Evolutionary conservation across 345 rosid species (phyloP).

Genomic region (Mercurialis annua): DNA sequence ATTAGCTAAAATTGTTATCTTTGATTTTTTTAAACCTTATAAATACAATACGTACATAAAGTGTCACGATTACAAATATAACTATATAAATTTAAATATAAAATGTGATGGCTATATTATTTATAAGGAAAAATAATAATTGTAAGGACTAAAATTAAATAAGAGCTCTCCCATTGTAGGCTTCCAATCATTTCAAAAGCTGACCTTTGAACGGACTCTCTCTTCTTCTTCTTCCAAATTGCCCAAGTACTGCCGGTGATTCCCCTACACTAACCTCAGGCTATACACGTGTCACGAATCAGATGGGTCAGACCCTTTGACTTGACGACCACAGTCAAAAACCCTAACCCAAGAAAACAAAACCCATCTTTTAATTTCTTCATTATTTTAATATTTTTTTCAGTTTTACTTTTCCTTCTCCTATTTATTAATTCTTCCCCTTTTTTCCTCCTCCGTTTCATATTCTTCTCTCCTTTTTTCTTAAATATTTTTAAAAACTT

Average conservation of each 20-base stretch:
- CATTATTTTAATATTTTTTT: background rate
- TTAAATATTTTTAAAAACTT: slow-evolving; percentile 18
- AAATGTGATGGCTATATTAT: no score
- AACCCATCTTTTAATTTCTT: background rate
- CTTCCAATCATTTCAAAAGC: slow-evolving; percentile 65
- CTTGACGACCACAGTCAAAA: slow-evolving; percentile 47
- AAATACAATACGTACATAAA: no score
- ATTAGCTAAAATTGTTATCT: no score
- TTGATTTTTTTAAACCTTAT: no score
- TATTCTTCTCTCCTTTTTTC: slow-evolving; percentile 20
- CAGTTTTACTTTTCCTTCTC: background rate
- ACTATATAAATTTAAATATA: no score
- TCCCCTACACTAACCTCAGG: slow-evolving; percentile 45
- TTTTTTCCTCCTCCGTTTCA: slow-evolving; percentile 24
- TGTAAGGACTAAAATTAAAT: no score
- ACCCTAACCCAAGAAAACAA: slow-evolving; percentile 21
- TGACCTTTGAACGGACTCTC: slow-evolving; percentile 48
- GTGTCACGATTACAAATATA: no score
- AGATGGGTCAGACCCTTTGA: slow-evolving; percentile 47
- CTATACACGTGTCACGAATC: slow-evolving; percentile 53
- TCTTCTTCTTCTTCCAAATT: background rate
- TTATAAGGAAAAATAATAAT: background rate
- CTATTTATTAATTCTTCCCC: slow-evolving; percentile 26
- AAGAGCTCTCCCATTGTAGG: slow-evolving; percentile 16
- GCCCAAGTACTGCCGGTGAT: slow-evolving; percentile 57